These are phyloP conservation scores for Coniochaeta hoffmannii DNA, from an alignment of 2,329 filamentous ascomycete species.

Conservation along the genomic window DNA sequence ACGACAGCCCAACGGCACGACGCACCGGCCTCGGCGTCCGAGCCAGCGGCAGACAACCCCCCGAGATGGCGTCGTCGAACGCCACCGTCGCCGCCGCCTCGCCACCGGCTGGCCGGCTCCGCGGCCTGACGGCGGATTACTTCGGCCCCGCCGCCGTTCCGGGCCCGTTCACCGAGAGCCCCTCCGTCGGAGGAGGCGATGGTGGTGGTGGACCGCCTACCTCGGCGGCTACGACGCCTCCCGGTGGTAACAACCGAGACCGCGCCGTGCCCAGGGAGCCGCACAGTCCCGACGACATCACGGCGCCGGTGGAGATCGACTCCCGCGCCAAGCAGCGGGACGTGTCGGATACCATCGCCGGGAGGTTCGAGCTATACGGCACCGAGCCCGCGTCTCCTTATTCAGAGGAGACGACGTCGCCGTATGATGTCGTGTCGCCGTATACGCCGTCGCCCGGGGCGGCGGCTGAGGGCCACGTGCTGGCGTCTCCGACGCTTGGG, in stretches of 20 bases:
- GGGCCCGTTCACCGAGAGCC: conserved; percentile 42
- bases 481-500: background rate
- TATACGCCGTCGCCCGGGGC: conserved; percentile 3
- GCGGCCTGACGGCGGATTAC: conserved; percentile 31
- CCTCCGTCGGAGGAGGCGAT: conserved; percentile 7
- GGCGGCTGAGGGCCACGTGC: background rate
- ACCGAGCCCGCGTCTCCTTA: conserved; percentile 18
- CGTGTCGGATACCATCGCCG: conserved; percentile 20
- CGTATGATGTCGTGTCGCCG: conserved; percentile 1
- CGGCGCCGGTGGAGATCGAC: conserved; percentile 47
- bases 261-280: conserved; percentile 35
- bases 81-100: conserved; percentile 22
- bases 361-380: conserved; percentile 38
- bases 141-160: conserved; percentile 33
- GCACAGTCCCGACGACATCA: conserved; percentile 40
- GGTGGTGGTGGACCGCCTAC: background rate
- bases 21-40: background rate
- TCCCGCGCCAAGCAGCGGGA: conserved; percentile 14
- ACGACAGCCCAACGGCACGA: background rate
- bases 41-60: conserved; percentile 5
- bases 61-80: conserved; percentile 18
- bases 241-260: conserved; percentile 15
- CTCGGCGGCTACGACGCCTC: conserved; percentile 13
- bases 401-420: background rate
- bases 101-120: conserved; percentile 17